phyloP scores from a whole-genome alignment of 208 protist genomes.

The Leishmania lainsoni region DNA sequence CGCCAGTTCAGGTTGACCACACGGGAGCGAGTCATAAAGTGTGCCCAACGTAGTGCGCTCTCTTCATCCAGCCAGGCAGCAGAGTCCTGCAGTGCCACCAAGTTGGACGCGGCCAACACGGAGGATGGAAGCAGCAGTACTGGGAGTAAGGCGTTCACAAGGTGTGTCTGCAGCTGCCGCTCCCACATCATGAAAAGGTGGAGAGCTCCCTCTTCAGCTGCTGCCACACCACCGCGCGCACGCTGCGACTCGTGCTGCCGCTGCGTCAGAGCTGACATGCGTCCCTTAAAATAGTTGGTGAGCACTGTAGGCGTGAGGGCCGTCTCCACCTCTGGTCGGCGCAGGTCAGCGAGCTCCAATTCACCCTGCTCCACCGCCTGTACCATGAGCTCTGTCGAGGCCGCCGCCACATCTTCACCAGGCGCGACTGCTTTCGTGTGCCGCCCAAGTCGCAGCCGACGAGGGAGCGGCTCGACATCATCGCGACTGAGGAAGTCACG shows the following conservation, averaged over 20 bases:
- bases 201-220: conserved; percentile 33
- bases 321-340: conserved; percentile 51
- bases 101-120: not conserved
- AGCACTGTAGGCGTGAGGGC: conserved; percentile 50
- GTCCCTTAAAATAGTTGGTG: conserved; percentile 54
- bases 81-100: conserved; percentile 8
- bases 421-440: conserved; percentile 28
- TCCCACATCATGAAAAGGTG: conserved; percentile 38
- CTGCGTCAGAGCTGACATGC: conserved; percentile 46
- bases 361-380: conserved; percentile 46
- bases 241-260: conserved; percentile 59
- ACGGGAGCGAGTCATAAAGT: conserved; percentile 89
- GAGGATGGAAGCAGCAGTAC: conserved; percentile 16
- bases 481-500: conserved; percentile 18
- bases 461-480: conserved; percentile 47
- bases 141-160: conserved; percentile 44
- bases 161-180: conserved; percentile 33
- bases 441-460: conserved; percentile 45
- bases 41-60: conserved; percentile 65
- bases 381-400: conserved; percentile 55
- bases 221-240: conserved; percentile 20
- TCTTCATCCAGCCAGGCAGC: conserved; percentile 24
- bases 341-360: conserved; percentile 43
- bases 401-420: conserved; percentile 22
- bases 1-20: conserved; percentile 57